Conservation (phyloP, 352 stramenopile species). For the Halophytophthora polymorphica region DNA sequence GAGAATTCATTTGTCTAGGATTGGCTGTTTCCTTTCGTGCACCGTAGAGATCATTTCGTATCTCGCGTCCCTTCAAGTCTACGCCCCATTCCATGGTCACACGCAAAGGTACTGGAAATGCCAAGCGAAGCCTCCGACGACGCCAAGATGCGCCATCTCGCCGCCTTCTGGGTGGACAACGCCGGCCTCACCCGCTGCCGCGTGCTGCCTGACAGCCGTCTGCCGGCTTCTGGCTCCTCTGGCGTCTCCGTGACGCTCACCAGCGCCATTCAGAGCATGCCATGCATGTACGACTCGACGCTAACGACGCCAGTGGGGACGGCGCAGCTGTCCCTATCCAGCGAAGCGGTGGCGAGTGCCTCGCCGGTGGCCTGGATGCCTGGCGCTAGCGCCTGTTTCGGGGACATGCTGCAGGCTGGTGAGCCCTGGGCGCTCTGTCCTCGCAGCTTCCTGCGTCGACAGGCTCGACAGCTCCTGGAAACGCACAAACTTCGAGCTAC, state of each 20-base stretch:
- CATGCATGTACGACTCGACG: slow-evolving; percentile 18
- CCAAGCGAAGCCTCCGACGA: not conserved
- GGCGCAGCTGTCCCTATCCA: slow-evolving; percentile 5
- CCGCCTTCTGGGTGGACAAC: slow-evolving; percentile 26
- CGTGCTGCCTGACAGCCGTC: slow-evolving; percentile 12
- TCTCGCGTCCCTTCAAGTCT: too few species aligned
- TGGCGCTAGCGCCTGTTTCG: slow-evolving; percentile 16
- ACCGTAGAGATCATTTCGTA: too few species aligned
- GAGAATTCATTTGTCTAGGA: too few species aligned
- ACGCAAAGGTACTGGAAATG: not conserved
- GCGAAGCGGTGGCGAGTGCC: not conserved
- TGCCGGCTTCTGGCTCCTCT: not conserved
- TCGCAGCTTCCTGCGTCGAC: slow-evolving; percentile 20
- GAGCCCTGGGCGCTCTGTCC: slow-evolving; percentile 21
- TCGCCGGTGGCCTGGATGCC: slow-evolving; percentile 15
- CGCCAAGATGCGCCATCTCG: slow-evolving; percentile 2
- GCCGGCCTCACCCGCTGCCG: slow-evolving; percentile 24
- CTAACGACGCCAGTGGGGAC: slow-evolving; percentile 22
- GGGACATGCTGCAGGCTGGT: slow-evolving; percentile 18
- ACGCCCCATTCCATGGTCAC: too few species aligned
- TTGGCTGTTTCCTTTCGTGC: too few species aligned
- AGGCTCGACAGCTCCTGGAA: slow-evolving; percentile 6
- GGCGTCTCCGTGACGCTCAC: slow-evolving; percentile 21
- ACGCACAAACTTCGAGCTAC: slow-evolving; percentile 5
- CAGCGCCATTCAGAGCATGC: slow-evolving; percentile 20